Percentiles rank a stretch among this genome's conserved stretches.
These are phyloP conservation scores for Linnemannia schmuckeri DNA, from an alignment of 192 early-diverging fungal species.

Conservation along the genomic window DNA sequence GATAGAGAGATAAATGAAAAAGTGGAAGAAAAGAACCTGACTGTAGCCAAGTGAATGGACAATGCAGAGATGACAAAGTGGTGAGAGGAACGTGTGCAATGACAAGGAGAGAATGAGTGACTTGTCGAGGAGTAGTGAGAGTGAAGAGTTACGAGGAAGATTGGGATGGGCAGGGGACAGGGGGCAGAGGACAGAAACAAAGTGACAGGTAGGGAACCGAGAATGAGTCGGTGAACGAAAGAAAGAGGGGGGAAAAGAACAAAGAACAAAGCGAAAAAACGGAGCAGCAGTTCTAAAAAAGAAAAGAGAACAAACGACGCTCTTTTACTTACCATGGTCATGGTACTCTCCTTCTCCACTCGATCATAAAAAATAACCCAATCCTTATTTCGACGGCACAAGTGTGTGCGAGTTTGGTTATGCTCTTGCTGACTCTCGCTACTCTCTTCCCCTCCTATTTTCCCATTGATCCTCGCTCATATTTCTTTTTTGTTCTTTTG, in stretches of 20 bases:
- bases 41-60: slow-evolving; percentile 5
- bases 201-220: not conserved
- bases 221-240: not conserved
- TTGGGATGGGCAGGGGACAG: not conserved
- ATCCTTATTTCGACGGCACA: not conserved
- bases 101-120: not conserved
- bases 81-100: not conserved
- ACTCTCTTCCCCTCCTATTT: not conserved
- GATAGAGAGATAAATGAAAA: too few species aligned
- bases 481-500: not conserved
- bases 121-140: not conserved
- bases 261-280: not conserved
- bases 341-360: not conserved
- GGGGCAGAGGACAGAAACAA: not conserved
- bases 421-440: not conserved
- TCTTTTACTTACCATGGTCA: not conserved
- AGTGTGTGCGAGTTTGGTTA: not conserved
- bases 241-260: not conserved
- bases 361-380: not conserved
- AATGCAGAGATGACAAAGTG: not conserved
- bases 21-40: not conserved
- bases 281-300: not conserved
- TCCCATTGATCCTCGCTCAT: not conserved
- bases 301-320: not conserved
- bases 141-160: not conserved